A percentile compares a stretch with the other conserved stretches of the same genome.
Conservation (phyloP, 2,329 filamentous ascomycete genomes). For the Corniculantispora saksenae region DNA sequence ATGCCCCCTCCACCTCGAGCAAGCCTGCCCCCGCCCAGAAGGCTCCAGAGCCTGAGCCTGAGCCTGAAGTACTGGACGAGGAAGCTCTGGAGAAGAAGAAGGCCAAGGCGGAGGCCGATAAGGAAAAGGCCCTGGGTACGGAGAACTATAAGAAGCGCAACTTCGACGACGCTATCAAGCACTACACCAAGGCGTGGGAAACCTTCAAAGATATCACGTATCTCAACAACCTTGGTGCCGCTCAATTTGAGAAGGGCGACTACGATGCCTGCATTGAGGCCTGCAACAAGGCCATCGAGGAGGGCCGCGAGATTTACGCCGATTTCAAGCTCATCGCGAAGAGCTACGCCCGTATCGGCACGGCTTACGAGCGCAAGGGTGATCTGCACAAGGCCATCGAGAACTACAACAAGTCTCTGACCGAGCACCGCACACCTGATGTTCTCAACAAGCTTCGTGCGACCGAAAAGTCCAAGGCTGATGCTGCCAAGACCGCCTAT, state of each 20-base stretch:
- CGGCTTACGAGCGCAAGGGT: constrained; percentile 88
- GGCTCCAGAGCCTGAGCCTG: constrained; percentile 57
- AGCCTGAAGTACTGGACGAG: constrained; percentile 74
- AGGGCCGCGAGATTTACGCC: constrained; percentile 84
- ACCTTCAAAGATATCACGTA: constrained; percentile 95
- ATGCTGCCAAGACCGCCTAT: constrained; percentile 75
- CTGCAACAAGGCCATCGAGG: constrained; percentile 84
- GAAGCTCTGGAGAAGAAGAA: constrained; percentile 82
- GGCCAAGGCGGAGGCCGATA: constrained; percentile 89
- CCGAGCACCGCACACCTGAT: constrained; percentile 94
- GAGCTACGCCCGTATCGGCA: constrained; percentile 93
- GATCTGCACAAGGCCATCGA: constrained; percentile 79
- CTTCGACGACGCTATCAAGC: constrained; percentile 90
- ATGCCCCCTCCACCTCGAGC: constrained; percentile 48
- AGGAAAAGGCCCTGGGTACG: constrained; percentile 91
- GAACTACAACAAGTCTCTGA: constrained; percentile 91
- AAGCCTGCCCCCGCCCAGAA: constrained; percentile 54
- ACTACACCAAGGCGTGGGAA: constrained; percentile 96
- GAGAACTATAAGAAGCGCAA: constrained; percentile 98
- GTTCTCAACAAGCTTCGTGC: constrained; percentile 88
- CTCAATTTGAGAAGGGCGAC: constrained; percentile 94
- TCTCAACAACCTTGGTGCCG: constrained; percentile 92
- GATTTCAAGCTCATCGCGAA: constrained; percentile 99
- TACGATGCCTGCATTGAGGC: constrained; percentile 83
- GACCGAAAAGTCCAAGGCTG: constrained; percentile 83